Base-by-base conservation (phyloP, 2,329 filamentous ascomycete species). In the Lecanicillium sp. region DNA sequence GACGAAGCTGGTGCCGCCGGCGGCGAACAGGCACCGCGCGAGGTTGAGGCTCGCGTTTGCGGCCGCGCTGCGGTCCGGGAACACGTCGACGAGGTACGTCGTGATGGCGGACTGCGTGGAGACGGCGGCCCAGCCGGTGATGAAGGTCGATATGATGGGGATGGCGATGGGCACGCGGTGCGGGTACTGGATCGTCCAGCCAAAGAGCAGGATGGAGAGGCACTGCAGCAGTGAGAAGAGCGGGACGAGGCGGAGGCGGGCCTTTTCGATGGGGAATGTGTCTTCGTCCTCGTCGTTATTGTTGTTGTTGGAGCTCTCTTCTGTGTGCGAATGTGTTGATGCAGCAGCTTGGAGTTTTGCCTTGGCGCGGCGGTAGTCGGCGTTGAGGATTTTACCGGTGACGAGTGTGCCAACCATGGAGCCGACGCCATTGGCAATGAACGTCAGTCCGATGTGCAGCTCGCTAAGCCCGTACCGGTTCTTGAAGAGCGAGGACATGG, bases 21-120 rank as follows among this genome's bases (percentile, higher is more conserved):
- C 77, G 0, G 71, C 75, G 26, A 76, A 65, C 2, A 78, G 53
- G 51, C 75, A 80, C 30, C 75, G 58, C 1, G 72, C 70, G 3
- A 80, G 63, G 52, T 79, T 80, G 20, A 78, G 55, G 37, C 70
- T 73, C 0, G 77, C 77, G 37, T 67, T 77, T 0, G 75, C 75
- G 0, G 71, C 71, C 0, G 75, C 76, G 48, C 72, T 73, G 9
- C 62, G 61, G 11, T 70, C 67, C 0, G 69, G 67, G 50, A 75
- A 79, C 0, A 78, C 59, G 53, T 81, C 77, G 3, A 79, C 69
- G 0, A 79, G 62, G 48, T 75, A 78, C 0, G 75, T 79, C 60
- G 68, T 73, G 24, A 76, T 64, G 1, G 72, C 55, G 1, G 68
- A 71, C 32, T 75, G 68, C 3, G 67, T 73, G 0, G 74, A 74